phyloP scores from a whole-genome alignment of 345 rosid genomes.

The Pelargonium nanum region DNA sequence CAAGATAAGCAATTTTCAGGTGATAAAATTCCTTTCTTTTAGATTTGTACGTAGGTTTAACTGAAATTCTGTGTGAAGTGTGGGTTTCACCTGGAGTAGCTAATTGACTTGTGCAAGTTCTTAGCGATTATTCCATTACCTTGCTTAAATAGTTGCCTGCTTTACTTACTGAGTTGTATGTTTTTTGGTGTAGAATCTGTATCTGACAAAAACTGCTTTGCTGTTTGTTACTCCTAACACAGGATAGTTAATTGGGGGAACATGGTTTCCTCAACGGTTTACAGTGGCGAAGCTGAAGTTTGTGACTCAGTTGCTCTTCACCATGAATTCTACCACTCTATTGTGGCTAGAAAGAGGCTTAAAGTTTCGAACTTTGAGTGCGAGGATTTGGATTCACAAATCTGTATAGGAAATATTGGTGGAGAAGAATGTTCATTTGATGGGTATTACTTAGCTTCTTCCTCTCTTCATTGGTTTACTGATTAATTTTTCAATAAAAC shows the following conservation, averaged over 20 bases:
- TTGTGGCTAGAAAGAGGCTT: conserved; percentile 25
- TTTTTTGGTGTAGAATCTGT: too few relatives aligned
- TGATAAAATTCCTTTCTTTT: too few relatives aligned
- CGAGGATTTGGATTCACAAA: conserved; percentile 13
- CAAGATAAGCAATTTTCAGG: too few relatives aligned
- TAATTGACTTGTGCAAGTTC: too few relatives aligned
- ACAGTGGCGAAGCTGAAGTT: neutral
- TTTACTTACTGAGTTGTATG: too few relatives aligned
- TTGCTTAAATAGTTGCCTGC: too few relatives aligned
- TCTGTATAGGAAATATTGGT: conserved; percentile 20
- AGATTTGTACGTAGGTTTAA: too few relatives aligned
- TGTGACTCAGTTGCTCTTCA: conserved; percentile 13
- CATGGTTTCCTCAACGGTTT: neutral
- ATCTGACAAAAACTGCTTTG: too few relatives aligned
- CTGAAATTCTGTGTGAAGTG: too few relatives aligned
- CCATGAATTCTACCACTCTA: conserved; percentile 10
- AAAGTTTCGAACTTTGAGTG: conserved; percentile 21
- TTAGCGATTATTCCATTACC: too few relatives aligned
- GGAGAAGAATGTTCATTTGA: conserved; percentile 25
- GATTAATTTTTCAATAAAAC: neutral
- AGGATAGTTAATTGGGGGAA: neutral
- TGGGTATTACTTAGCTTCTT: conserved; percentile 20
- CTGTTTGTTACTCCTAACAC: neutral
- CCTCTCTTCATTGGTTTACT: neutral
- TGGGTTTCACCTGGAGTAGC: too few relatives aligned